Evolutionary conservation across 352 stramenopile genomes (phyloP).

Genomic region (Halophytophthora polymorphica): DNA sequence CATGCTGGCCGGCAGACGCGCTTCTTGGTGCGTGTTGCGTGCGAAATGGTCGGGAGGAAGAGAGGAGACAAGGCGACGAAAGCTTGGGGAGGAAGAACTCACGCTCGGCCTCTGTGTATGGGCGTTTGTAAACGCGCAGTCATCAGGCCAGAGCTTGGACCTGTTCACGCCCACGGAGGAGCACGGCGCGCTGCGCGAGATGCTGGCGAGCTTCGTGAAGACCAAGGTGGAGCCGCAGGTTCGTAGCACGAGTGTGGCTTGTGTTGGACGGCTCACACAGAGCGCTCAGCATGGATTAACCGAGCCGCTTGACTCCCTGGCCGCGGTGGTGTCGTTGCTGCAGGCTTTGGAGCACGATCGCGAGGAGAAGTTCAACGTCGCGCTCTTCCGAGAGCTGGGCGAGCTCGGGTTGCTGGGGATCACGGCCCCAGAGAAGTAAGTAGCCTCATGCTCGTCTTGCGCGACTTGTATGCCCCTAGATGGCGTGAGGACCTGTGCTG

Average conservation of each 20-base stretch:
- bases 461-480: background rate
- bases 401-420: slow-evolving; percentile 95
- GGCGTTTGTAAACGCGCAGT: background rate
- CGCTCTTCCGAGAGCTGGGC: slow-evolving; percentile 94
- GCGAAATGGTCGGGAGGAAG: background rate
- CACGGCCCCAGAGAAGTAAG: slow-evolving; percentile 93
- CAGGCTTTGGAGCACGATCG: slow-evolving; percentile 93
- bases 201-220: slow-evolving; percentile 93
- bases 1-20: slow-evolving; percentile 8
- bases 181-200: slow-evolving; percentile 88
- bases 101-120: background rate
- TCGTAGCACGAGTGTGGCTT: background rate
- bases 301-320: too few relatives aligned
- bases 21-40: slow-evolving; percentile 21
- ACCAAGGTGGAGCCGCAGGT: slow-evolving; percentile 97
- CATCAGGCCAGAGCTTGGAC: slow-evolving; percentile 40
- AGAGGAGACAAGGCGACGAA: background rate
- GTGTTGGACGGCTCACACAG: too few relatives aligned
- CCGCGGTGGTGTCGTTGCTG: background rate
- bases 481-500: background rate
- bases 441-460: background rate
- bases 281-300: background rate
- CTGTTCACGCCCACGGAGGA: slow-evolving; percentile 89
- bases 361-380: slow-evolving; percentile 97
- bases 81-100: background rate